Base-by-base conservation (phyloP, 164 flowering plant genomes). In the Echeveria elegans region DNA sequence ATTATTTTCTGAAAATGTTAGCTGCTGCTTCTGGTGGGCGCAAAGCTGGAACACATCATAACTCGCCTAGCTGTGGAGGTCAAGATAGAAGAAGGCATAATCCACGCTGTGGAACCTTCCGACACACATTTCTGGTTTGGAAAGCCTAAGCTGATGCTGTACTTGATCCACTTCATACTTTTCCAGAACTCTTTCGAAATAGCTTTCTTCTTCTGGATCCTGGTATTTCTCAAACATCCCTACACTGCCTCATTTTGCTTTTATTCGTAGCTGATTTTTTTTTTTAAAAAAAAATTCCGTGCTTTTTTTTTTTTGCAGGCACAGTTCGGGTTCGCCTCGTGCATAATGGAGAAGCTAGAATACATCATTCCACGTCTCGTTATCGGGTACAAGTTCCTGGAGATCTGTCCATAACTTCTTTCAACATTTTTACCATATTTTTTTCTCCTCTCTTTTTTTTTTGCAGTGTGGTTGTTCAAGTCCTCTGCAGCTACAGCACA, bases 171-270 rank as follows among this genome's bases (percentile, higher is more conserved):
- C 72, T 77, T 86, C 77, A 86, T 87, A 70, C 74, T 90, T 47
- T 88, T 90, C 68, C 92, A 87, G 52, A 92, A 92, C 70, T 76
- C 97, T 21, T 92, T 88, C 32, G 90, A 88, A 79, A 77, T 88
- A 37, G 95, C 92, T 0, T 80, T 90, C 72, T 87, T 90, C 88
- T 85, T 90, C 80, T 93, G 97, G 96, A 82, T 86, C 24, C 75
- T 74, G 96, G 98, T 92, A 73, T 69, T 75, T 15, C 11, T 37
- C 18, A 7, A 10, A 31, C 32, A 0, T 5, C 38, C 11, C 41
- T 32, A n/a, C n/a, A n/a, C n/a, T n/a, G n/a, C n/a, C n/a, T n/a
- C n/a, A n/a, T n/a, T 1, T 12, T n/a, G 2, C 11, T 34, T 34
- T 34, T n/a, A n/a, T 34, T 34, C 37, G 37, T 34, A 34, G 37